Percentiles rank a stretch among this genome's conserved stretches.
Evolutionary conservation across 495 filamentous ascomycete genomes (phyloP).

Genomic region (Hyaloscypha bicolor): DNA sequence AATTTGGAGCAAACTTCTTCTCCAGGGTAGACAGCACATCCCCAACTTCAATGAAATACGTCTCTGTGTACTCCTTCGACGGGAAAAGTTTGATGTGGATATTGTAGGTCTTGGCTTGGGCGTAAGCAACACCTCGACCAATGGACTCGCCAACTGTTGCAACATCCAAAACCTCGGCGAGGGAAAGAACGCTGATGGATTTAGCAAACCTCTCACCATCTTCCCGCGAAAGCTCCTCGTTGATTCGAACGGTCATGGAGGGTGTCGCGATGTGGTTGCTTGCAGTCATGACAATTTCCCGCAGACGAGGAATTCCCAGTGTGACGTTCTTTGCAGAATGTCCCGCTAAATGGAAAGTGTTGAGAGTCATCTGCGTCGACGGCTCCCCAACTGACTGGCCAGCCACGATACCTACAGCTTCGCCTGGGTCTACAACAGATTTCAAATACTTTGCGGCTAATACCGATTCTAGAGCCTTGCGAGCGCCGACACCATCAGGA

Average conservation of each 20-base stretch:
- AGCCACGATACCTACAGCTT: conserved; percentile 97
- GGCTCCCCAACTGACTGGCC: conserved; percentile 97
- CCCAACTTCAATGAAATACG: conserved; percentile 77
- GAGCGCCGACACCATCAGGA: conserved; percentile 48
- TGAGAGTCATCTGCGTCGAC: conserved; percentile 99
- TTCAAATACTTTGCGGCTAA: conserved; percentile 91
- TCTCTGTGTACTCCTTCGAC: conserved; percentile 74
- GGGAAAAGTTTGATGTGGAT: conserved; percentile 85
- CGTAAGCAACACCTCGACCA: conserved; percentile 63
- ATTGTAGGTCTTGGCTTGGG: conserved; percentile 80
- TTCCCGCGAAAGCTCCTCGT: conserved; percentile 67
- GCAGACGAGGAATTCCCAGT: conserved; percentile 92
- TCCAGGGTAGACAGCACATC: conserved; percentile 84
- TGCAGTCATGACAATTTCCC: conserved; percentile 99
- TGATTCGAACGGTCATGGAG: conserved; percentile 83
- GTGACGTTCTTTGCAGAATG: conserved; percentile 99
- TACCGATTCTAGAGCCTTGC: conserved; percentile 78
- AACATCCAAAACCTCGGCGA: conserved; percentile 84
- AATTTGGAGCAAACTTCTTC: conserved; percentile 69
- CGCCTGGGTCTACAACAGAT: conserved; percentile 91
- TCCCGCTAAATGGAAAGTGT: conserved; percentile 99
- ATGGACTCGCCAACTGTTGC: conserved; percentile 77
- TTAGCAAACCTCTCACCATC: conserved; percentile 85
- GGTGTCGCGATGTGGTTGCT: conserved; percentile 86
- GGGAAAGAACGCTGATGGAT: conserved; percentile 83